Evolutionary conservation across 2,329 filamentous ascomycete species (phyloP), one percentile per base, ranked within the genome.

Genomic region (Aspergillus melleus): DNA sequence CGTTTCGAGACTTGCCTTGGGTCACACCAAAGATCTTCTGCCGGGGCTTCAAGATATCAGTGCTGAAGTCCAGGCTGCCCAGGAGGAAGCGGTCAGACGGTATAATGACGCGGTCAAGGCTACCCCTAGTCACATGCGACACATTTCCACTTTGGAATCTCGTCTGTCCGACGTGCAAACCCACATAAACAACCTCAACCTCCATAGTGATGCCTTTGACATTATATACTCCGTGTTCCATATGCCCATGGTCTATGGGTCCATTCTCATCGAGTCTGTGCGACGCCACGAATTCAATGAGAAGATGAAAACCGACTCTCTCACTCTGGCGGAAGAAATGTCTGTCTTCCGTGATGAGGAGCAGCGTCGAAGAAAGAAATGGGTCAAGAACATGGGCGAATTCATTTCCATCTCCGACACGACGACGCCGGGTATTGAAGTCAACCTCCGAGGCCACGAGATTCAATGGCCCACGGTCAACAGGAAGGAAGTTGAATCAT

Each of bases 291-390:
- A 97, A 76, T 99, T 95, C 93, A 87, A 86, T 12, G 91, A 96
- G 55, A 96, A 96, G 76, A 89, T 98, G 74, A 91, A 90, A 72
- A 84, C 86, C 2, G 95, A 98, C 69, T 95, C 94, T 0, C 88
- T 90, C 2, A 91, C 90, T 0, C 79, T 99, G 26, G 92, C 92
- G 26, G 96, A 98, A 73, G 94, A 98, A 72, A 91, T 98, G 84
- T 91, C 92, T 1, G 81, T 91, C 0, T 94, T 96, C 64, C 91
- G 95, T 70, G 93, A 97, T 61, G 95, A 98, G 75, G 95, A 99
- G 73, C 86, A 91, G 54, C 92, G 94, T 68, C 84, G 95, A 54
- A 86, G 95, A 50, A 90, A 90, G 68, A 96, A 90, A 70, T 99
- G 95, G 95, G 84, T 94, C 61, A 96, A 92, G 70, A 89, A 86